Percentiles rank a stretch among this genome's conserved stretches.
These are phyloP conservation scores for Euphorbia schlechtendalii DNA, from an alignment of 441 rosid genomes.

Conservation along the genomic window DNA sequence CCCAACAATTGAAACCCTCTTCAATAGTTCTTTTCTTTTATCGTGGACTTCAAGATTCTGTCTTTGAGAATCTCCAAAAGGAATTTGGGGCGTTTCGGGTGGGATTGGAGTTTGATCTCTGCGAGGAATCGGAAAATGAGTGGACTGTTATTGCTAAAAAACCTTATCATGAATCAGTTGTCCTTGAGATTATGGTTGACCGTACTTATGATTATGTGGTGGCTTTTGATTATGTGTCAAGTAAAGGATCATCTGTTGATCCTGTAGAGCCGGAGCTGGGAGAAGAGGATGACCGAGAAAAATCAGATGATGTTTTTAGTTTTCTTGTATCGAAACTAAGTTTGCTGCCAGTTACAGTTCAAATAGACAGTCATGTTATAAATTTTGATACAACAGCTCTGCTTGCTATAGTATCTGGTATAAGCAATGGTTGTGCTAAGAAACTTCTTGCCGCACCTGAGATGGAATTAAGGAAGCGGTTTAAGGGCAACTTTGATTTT, in stretches of 20 bases:
- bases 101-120: slow-evolving; percentile 30
- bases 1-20: slow-evolving; percentile 39
- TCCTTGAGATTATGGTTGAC: slow-evolving; percentile 53
- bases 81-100: slow-evolving; percentile 50
- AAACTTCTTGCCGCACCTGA: slow-evolving; percentile 42
- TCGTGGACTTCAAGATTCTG: slow-evolving; percentile 37
- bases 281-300: slow-evolving; percentile 21
- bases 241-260: slow-evolving; percentile 16
- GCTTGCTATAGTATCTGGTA: slow-evolving; percentile 81
- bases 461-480: slow-evolving; percentile 45
- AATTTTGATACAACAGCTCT: slow-evolving; percentile 84
- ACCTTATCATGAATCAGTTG: slow-evolving; percentile 39
- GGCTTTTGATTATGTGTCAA: slow-evolving; percentile 17
- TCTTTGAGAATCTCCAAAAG: slow-evolving; percentile 27
- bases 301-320: slow-evolving; percentile 27
- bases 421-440: slow-evolving; percentile 67
- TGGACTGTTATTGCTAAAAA: slow-evolving; percentile 51
- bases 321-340: slow-evolving; percentile 42
- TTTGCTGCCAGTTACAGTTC: slow-evolving; percentile 6
- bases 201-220: not conserved
- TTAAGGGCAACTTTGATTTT: slow-evolving; percentile 75
- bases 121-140: slow-evolving; percentile 40
- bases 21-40: slow-evolving; percentile 65
- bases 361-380: slow-evolving; percentile 31
- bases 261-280: slow-evolving; percentile 19